A percentile compares a stretch with the other conserved stretches of the same genome.
These are phyloP conservation scores for Cucumis melo DNA, from an alignment of 306 rosid species.

Conservation along the genomic window DNA sequence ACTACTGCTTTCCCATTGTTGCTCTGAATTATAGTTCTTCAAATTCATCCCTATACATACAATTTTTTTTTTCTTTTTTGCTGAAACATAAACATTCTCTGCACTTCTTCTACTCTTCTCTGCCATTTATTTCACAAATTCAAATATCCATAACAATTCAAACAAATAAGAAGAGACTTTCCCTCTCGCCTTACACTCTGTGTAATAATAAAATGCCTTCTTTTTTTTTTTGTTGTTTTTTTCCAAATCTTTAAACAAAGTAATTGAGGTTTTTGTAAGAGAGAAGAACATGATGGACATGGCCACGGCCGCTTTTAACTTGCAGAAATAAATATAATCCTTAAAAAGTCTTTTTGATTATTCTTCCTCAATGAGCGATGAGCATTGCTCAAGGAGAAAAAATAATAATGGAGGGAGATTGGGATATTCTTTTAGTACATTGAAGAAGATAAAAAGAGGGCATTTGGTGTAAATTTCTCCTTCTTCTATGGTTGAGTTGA, in stretches of 20 bases:
- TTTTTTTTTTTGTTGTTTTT: not conserved
- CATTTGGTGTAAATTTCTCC: slow-evolving; percentile 18
- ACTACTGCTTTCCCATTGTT: slow-evolving; percentile 30
- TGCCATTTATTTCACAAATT: slow-evolving; percentile 79
- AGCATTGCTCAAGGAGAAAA: slow-evolving; percentile 40
- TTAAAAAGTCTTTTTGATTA: slow-evolving; percentile 1
- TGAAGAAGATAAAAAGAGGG: slow-evolving; percentile 24
- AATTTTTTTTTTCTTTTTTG: not conserved
- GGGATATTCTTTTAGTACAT: slow-evolving; percentile 4
- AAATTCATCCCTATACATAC: slow-evolving; percentile 80
- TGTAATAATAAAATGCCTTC: not conserved
- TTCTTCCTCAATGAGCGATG: slow-evolving; percentile 41
- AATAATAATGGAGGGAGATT: slow-evolving; percentile 6
- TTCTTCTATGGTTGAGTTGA: slow-evolving; percentile 8
- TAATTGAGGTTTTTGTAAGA: not conserved
- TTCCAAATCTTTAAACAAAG: not conserved
- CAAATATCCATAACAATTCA: slow-evolving; percentile 71
- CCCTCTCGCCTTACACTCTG: slow-evolving; percentile 50
- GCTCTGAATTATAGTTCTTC: slow-evolving; percentile 56
- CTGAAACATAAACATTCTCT: slow-evolving; percentile 27
- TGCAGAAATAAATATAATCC: slow-evolving; percentile 5
- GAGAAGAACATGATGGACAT: not conserved
- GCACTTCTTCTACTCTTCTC: slow-evolving; percentile 68
- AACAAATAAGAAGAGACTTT: slow-evolving; percentile 69
- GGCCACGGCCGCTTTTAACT: not conserved